Conservation (phyloP, 2,329 filamentous ascomycete species). For the Talaromyces sp. region DNA sequence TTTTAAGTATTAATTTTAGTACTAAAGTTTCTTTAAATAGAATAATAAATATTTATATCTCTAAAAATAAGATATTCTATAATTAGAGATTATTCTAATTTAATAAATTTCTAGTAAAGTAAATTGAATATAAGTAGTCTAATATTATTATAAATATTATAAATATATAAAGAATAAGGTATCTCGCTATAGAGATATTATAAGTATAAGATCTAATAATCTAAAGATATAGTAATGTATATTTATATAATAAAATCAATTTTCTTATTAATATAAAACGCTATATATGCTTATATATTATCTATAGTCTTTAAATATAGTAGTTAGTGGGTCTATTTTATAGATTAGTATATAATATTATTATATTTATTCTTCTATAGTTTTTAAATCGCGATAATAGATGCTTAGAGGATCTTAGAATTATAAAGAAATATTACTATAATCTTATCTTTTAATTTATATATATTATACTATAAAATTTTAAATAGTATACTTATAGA, state of each 20-base stretch:
- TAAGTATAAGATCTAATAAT: not conserved
- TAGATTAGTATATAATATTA: too few relatives aligned
- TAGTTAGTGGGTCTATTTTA: too few relatives aligned
- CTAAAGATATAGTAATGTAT: not conserved
- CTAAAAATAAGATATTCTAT: constrained; percentile 16
- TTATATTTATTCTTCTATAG: too few relatives aligned
- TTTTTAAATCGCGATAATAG: too few relatives aligned
- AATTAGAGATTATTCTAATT: not conserved
- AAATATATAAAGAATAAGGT: not conserved
- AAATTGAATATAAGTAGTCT: not conserved
- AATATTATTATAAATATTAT: not conserved
- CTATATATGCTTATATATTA: too few relatives aligned
- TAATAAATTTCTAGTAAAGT: not conserved
- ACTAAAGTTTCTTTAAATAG: constrained; percentile 16
- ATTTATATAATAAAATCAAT: too few relatives aligned
- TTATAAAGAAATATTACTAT: too few relatives aligned
- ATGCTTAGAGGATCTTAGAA: too few relatives aligned
- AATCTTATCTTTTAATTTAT: not conserved
- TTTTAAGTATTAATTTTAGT: constrained; percentile 4
- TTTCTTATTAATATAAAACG: too few relatives aligned
- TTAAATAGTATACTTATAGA: not conserved
- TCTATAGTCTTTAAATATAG: too few relatives aligned
- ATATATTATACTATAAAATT: not conserved
- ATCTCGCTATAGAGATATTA: not conserved
- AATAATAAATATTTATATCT: constrained; percentile 25